phyloP scores from a whole-genome alignment of 345 rosid genomes.

The Leavenworthia alabamica region DNA sequence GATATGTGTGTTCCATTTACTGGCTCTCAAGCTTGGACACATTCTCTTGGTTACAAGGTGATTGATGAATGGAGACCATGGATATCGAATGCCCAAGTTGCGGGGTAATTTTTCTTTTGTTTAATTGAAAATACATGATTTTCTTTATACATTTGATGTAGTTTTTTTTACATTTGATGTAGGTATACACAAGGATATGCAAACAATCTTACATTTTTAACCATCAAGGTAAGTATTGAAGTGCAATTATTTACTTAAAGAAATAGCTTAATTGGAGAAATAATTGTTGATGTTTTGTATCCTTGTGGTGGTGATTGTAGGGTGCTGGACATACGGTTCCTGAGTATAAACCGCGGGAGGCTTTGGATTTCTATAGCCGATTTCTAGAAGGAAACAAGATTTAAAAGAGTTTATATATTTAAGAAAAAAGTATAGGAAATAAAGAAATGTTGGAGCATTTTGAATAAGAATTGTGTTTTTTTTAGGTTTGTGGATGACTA shows the following conservation, averaged over 20 bases:
- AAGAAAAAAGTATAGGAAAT: no score
- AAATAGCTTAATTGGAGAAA: background rate
- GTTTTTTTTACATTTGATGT: no score
- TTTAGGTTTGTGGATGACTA: no score
- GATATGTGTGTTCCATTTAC: slow-evolving; percentile 95
- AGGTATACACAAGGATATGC: slow-evolving; percentile 75
- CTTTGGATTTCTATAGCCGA: slow-evolving; percentile 65
- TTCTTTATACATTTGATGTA: no score
- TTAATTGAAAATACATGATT: no score
- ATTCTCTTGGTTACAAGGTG: slow-evolving; percentile 64
- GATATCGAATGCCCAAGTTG: slow-evolving; percentile 64
- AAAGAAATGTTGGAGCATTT: no score
- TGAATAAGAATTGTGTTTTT: no score
- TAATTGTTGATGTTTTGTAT: background rate
- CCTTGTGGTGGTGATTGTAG: slow-evolving; percentile 33
- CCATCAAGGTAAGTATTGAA: slow-evolving; percentile 51
- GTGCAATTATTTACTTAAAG: background rate
- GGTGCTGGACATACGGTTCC: slow-evolving; percentile 95
- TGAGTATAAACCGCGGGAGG: slow-evolving; percentile 78
- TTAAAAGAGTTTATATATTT: no score
- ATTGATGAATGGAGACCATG: slow-evolving; percentile 88
- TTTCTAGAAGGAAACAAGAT: slow-evolving; percentile 56
- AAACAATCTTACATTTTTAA: slow-evolving; percentile 74
- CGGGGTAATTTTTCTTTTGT: slow-evolving; percentile 63
- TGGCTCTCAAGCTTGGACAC: slow-evolving; percentile 85